Evolutionary conservation across 2,329 filamentous ascomycete genomes (phyloP), one percentile per base, ranked within the genome.

Genomic region (Arthrobotrys musiformis): DNA sequence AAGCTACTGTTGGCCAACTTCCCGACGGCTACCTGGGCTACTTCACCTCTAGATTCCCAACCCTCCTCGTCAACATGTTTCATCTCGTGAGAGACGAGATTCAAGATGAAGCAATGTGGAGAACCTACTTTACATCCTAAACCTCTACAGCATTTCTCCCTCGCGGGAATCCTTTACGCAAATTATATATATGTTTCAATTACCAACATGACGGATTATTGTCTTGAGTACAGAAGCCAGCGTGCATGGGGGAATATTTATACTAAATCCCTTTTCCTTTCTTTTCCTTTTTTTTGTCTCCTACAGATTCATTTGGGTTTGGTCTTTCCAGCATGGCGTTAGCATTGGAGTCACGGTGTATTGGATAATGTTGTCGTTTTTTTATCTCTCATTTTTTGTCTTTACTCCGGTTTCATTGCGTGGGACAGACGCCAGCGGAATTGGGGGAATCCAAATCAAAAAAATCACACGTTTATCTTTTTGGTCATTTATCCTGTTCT

Each of bases 11-110:
- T 0, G 93, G 93, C 0, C 85, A 90, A 7, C 82, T 94, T 74
- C 91, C 93, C 0, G 90, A 93, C 13, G 93, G 92, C 0, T 97
- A 97, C 82, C 85, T 97, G 50, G 86, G 86, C 9, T 97, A 96
- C 82, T 97, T 93, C 92, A 92, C 91, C 0, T 86, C 88, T 6
- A 87, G 89, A 72, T 97, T 97, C 81, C 93, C 93, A 2, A 89
- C 88, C 80, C 83, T 97, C 80, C 82, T 97, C 74, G 90, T 97
- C 40, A 70, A 60, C 42, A 76, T 76, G 72, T 76, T 76, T 30
- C 72, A 69, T 46, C 82, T 87, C 87, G 64, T 97, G 28, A 40
- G 70, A 62, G 70, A 75, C 17, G 62, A 75, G 4, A 75, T 76
- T 9, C 46, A 70, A 50, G 64, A 69, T 50, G 72, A 76, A 70